Conservation (phyloP, 352 stramenopile genomes). For the Blastocystis sp. region DNA sequence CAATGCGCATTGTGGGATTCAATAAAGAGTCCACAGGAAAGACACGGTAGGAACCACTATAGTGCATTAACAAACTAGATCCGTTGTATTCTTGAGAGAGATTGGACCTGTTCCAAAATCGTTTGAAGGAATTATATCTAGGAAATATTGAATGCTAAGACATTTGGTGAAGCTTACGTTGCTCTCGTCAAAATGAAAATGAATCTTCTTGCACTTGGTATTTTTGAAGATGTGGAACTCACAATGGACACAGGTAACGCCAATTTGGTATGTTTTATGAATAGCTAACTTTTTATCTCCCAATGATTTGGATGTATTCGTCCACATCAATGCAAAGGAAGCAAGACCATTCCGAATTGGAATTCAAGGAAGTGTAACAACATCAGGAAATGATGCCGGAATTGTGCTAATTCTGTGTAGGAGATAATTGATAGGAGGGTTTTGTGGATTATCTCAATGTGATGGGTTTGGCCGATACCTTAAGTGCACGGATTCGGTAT, state of each 20-base stretch:
- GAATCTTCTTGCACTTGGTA: conserved; percentile 43
- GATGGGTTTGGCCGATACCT: background rate
- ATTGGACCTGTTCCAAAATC: background rate
- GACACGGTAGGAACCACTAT: background rate
- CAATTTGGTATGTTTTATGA: background rate
- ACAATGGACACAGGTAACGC: conserved; percentile 15
- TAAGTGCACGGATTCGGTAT: conserved; percentile 5
- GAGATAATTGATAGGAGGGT: background rate
- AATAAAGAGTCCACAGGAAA: background rate
- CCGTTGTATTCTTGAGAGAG: background rate
- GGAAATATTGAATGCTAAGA: conserved; percentile 28
- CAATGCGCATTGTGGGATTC: conserved; percentile 5
- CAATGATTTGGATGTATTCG: background rate
- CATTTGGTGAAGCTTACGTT: conserved; percentile 60
- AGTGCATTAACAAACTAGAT: background rate
- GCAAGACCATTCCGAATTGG: background rate
- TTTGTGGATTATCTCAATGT: conserved; percentile 21
- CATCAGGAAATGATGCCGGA: conserved; percentile 15
- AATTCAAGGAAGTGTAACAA: conserved; percentile 20
- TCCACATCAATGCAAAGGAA: conserved; percentile 26
- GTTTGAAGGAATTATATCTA: background rate
- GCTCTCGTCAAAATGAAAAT: conserved; percentile 65
- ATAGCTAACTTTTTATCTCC: background rate
- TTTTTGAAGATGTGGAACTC: conserved; percentile 53
- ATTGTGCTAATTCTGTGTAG: background rate